phyloP scores from a whole-genome alignment of 441 rosid species.

The Pelargonium australe region DNA sequence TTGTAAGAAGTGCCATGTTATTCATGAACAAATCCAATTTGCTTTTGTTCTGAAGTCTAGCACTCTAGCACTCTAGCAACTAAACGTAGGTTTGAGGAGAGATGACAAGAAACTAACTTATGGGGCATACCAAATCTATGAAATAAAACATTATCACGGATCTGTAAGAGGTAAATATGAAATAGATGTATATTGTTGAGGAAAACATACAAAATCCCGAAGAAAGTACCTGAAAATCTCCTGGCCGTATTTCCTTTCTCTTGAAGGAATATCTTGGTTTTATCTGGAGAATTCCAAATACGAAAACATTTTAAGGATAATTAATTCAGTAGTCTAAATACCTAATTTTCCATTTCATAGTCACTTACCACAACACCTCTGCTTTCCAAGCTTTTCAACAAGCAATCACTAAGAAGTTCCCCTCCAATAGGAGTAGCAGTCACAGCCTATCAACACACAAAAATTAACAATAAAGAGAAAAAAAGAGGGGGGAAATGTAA shows the following conservation, averaged over 20 bases:
- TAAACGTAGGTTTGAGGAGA: background rate
- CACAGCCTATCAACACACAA: slow-evolving; percentile 55
- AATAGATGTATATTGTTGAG: background rate
- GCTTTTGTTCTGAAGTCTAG: background rate
- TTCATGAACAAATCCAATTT: background rate
- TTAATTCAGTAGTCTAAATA: slow-evolving; percentile 11
- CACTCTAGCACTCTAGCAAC: too few species aligned
- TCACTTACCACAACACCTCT: slow-evolving; percentile 71
- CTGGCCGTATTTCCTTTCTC: slow-evolving; percentile 85
- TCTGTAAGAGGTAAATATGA: background rate
- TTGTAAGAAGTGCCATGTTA: too few species aligned
- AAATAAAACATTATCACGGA: background rate
- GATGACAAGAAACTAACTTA: background rate
- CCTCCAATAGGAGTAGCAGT: slow-evolving; percentile 83
- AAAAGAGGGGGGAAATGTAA: background rate
- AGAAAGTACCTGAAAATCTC: slow-evolving; percentile 77
- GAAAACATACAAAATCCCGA: background rate
- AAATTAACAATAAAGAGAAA: background rate
- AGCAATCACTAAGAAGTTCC: slow-evolving; percentile 88
- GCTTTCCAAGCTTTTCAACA: slow-evolving; percentile 95
- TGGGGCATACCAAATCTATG: background rate
- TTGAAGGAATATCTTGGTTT: slow-evolving; percentile 94
- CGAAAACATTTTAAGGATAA: slow-evolving; percentile 8
- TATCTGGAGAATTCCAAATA: slow-evolving; percentile 45
- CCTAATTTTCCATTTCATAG: slow-evolving; percentile 12